Evolutionary conservation across 2,329 filamentous ascomycete species (phyloP).

Genomic region (Xylariales sp.): DNA sequence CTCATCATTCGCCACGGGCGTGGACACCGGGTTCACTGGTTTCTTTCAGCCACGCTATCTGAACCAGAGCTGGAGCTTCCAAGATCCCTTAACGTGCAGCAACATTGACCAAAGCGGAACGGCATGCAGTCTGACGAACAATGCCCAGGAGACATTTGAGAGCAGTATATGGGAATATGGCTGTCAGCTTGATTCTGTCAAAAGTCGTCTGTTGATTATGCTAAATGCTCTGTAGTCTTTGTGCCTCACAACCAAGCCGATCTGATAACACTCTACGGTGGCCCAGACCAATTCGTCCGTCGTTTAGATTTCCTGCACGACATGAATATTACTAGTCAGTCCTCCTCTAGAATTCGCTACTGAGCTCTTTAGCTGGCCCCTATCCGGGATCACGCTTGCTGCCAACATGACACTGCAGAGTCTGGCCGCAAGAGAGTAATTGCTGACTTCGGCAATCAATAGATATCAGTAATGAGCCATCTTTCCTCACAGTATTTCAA

Average conservation of each 20-base stretch:
- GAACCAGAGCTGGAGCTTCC: slow-evolving; percentile 64
- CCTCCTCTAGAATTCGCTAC: too few species aligned
- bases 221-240: slow-evolving; percentile 29
- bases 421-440: too few species aligned
- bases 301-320: slow-evolving; percentile 64
- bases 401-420: too few species aligned
- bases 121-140: slow-evolving; percentile 56
- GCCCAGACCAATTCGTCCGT: slow-evolving; percentile 48
- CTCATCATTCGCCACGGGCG: slow-evolving; percentile 47
- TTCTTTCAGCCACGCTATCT: slow-evolving; percentile 66
- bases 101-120: slow-evolving; percentile 47
- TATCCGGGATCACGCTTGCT: too few species aligned
- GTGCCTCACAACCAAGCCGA: slow-evolving; percentile 49
- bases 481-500: slow-evolving; percentile 62
- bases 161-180: slow-evolving; percentile 69
- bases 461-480: slow-evolving; percentile 27
- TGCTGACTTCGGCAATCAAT: slow-evolving; percentile 30
- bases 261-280: slow-evolving; percentile 57
- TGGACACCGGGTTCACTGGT: slow-evolving; percentile 60
- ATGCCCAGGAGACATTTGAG: slow-evolving; percentile 66
- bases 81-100: slow-evolving; percentile 63
- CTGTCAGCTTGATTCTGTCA: slow-evolving; percentile 42
- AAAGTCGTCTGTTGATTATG: background rate
- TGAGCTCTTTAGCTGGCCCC: too few species aligned
- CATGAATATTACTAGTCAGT: slow-evolving; percentile 50